Evolutionary conservation across 768 basidiomycete genomes (phyloP).

Genomic region (Coprinellus micaceus): DNA sequence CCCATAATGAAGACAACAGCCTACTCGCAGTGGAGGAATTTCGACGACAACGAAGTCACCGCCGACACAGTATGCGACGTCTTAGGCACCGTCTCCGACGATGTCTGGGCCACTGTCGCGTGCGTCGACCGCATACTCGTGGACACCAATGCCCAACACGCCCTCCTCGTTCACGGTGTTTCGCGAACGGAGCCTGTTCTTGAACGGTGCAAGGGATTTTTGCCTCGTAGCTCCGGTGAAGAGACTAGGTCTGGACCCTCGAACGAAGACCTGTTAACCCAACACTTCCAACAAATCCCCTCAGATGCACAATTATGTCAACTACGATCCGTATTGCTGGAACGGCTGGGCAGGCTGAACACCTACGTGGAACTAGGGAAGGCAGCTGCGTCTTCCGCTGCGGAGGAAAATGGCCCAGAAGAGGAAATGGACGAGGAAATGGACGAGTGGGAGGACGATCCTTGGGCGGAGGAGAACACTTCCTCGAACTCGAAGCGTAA

Average conservation of each 20-base stretch:
- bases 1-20: constrained; percentile 32
- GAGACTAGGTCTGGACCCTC: constrained; percentile 7
- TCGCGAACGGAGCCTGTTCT: constrained; percentile 50
- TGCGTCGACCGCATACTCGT: constrained; percentile 66
- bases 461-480: constrained; percentile 56
- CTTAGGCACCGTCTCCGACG: constrained; percentile 54
- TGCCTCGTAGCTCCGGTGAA: constrained; percentile 15
- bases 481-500: constrained; percentile 23
- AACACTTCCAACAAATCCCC: constrained; percentile 55
- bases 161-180: constrained; percentile 62
- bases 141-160: constrained; percentile 49
- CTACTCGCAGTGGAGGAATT: constrained; percentile 51
- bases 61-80: constrained; percentile 41
- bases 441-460: constrained; percentile 76
- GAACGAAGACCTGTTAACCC: constrained; percentile 29
- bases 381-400: constrained; percentile 27
- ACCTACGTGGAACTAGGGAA: constrained; percentile 66
- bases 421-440: constrained; percentile 50
- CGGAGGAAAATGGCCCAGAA: constrained; percentile 27
- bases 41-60: constrained; percentile 58
- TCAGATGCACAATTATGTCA: constrained; percentile 62
- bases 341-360: constrained; percentile 64
- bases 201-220: constrained; percentile 41
- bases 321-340: constrained; percentile 65
- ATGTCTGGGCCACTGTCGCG: constrained; percentile 77